Base-by-base conservation (phyloP, 345 rosid genomes). In the Salix exigua region DNA sequence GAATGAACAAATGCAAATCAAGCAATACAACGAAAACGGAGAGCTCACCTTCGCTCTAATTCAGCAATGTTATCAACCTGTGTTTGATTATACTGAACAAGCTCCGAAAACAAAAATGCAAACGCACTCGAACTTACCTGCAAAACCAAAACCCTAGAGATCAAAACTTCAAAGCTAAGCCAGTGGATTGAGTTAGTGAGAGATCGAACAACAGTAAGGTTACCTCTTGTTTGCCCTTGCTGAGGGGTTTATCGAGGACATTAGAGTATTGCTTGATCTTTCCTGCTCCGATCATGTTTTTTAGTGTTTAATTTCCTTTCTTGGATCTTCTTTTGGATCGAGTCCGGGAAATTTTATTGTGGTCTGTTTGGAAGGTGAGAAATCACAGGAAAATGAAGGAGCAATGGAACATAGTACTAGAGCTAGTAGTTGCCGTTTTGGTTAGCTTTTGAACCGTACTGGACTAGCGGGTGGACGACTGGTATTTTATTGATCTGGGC, bases 181-280 rank as follows among this genome's bases (percentile, higher is more conserved):
- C 28, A 75, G 37, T 31, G 30, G 7, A 7, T 38, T 4, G 18
- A 26, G 68, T 31, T 17, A 14, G 40, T 31, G 7, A 64, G 68
- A 64, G 61, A 68, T 62, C 58, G 64, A 55, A 17, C 64, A 77
- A 78, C 62, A 75, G 35, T 25, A 66, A 38, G 25, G 70, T 51
- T 38, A 92, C 99, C 97, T 96, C 99, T 85, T 92, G 99, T 76
- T 96, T 96, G 86, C 99, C 97, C 88, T 92, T 96, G 88, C 91
- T 87, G 77, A 96, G 97, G 58, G 99, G 97, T 78, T 90, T 96
- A 72, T 96, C 99, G 71, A 96, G 97, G 75, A 96, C 89, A 73
- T 94, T 96, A 6, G 97, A 81, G 91, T 96, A 92, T 76, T 91
- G 99, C 91, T 96, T 96, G 80, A 86, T 82, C 95, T 96, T 96